Conservation (phyloP, 305 asterid species). For the Solanum hybrid region DNA sequence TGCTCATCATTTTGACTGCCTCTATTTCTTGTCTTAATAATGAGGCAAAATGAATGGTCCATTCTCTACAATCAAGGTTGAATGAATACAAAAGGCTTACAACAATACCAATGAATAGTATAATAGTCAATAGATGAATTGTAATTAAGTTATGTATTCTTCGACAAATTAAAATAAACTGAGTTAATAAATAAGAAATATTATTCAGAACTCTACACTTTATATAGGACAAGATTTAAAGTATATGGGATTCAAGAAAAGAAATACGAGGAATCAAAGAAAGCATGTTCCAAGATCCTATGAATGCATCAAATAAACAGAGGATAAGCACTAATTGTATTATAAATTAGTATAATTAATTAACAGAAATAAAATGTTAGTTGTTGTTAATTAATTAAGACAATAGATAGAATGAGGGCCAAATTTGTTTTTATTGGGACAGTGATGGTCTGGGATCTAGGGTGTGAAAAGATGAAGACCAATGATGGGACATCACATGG, state of each 20-base stretch:
- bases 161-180: no score
- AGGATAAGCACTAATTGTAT: background rate
- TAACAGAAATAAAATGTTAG: no score
- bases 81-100: background rate
- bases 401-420: background rate
- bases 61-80: background rate
- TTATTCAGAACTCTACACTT: background rate
- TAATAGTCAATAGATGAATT: background rate
- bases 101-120: background rate
- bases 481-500: slow-evolving; percentile 22
- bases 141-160: background rate
- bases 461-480: background rate
- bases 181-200: background rate
- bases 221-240: background rate
- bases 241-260: background rate
- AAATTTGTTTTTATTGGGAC: background rate
- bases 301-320: background rate
- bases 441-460: slow-evolving; percentile 3
- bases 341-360: background rate
- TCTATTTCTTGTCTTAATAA: slow-evolving; percentile 3
- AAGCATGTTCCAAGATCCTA: background rate
- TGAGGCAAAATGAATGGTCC: background rate
- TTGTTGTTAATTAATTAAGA: background rate
- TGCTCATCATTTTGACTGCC: slow-evolving; percentile 9
- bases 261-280: background rate